Conservation (phyloP, 192 early-diverging fungal species). For the Geranomyces variabilis region DNA sequence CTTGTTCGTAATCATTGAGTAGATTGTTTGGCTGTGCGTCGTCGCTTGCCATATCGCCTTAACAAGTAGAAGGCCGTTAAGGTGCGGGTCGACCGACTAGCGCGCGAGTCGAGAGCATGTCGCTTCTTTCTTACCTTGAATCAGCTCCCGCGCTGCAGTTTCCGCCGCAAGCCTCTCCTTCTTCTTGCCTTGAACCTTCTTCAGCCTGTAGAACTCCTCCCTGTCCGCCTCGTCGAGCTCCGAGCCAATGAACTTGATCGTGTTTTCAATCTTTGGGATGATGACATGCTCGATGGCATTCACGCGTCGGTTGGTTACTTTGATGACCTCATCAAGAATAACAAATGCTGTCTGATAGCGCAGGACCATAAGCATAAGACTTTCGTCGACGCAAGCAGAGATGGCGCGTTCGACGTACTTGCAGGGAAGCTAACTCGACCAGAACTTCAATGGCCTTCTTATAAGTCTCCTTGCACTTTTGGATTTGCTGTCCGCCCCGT, state of each 20-base stretch:
- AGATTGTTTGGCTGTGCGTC: conserved; percentile 34
- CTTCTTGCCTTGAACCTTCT: conserved; percentile 99
- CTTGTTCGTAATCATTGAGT: conserved; percentile 59
- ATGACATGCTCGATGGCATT: conserved; percentile 99
- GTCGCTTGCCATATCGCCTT: conserved; percentile 3
- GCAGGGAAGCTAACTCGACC: conserved; percentile 96
- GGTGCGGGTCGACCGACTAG: no score
- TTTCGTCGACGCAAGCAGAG: background rate
- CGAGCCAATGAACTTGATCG: conserved; percentile 92
- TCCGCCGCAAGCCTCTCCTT: conserved; percentile 76
- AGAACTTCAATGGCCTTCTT: conserved; percentile 92
- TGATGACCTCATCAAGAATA: conserved; percentile 99
- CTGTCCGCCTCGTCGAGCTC: conserved; percentile 98
- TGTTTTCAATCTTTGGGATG: conserved; percentile 98
- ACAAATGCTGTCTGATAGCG: conserved; percentile 87
- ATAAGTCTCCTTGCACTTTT: conserved; percentile 93
- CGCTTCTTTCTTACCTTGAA: conserved; percentile 13
- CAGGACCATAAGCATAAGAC: background rate
- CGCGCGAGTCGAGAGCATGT: background rate
- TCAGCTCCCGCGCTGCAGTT: conserved; percentile 54
- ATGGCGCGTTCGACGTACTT: conserved; percentile 54
- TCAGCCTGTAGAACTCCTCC: conserved; percentile 97
- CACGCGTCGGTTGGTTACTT: conserved; percentile 97
- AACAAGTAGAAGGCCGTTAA: background rate
- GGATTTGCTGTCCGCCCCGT: conserved; percentile 95